These are phyloP conservation scores for Euryodendron excelsum DNA, from an alignment of 148 eudicot species.

Conservation along the genomic window DNA sequence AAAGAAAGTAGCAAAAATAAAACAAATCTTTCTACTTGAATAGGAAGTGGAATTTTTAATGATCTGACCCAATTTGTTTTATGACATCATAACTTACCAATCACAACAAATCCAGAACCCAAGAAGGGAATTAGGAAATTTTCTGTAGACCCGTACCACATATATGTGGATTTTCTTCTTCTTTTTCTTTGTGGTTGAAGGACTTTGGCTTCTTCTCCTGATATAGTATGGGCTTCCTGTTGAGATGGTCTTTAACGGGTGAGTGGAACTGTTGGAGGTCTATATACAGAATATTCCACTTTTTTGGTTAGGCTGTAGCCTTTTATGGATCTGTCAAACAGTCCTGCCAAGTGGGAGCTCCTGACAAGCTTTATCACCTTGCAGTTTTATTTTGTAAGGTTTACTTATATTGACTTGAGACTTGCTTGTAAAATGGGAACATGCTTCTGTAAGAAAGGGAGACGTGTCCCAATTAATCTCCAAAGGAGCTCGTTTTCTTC, in stretches of 20 bases:
- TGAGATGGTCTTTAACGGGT: not conserved
- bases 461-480: not conserved
- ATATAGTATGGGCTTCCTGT: not conserved
- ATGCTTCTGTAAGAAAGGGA: not conserved
- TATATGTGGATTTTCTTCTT: not conserved
- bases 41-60: not conserved
- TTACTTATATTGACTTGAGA: too few relatives aligned
- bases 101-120: not conserved
- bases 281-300: not conserved
- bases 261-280: not conserved
- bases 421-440: not conserved
- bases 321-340: not conserved
- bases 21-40: not conserved
- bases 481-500: not conserved
- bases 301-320: not conserved
- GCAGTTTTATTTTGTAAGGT: too few relatives aligned
- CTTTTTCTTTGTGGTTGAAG: not conserved
- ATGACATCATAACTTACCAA: not conserved
- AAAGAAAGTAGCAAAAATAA: not conserved
- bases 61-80: not conserved
- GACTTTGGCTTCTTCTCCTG: slow-evolving; percentile 5
- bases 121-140: not conserved
- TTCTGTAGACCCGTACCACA: not conserved
- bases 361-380: too few relatives aligned
- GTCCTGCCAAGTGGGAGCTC: too few relatives aligned